Percentiles rank a stretch among this genome's conserved stretches.
These are phyloP conservation scores for Spathaspora sp. DNA, from an alignment of 805 yeast genomes.

Conservation along the genomic window DNA sequence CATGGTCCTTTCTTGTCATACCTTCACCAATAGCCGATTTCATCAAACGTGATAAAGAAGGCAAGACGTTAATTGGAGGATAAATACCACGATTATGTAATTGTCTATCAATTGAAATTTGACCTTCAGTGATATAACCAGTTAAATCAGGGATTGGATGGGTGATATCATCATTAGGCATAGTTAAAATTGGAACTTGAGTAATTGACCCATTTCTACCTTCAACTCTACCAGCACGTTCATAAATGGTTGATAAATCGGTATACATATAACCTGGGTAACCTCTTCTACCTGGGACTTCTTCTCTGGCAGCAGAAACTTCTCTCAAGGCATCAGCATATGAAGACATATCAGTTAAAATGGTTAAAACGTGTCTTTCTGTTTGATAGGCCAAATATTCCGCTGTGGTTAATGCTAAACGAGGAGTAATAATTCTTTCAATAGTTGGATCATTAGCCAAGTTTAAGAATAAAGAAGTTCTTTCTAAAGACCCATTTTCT, in stretches of 20 bases:
- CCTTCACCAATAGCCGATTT: constrained; percentile 99
- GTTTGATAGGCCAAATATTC: constrained; percentile 99
- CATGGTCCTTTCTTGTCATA: constrained; percentile 99
- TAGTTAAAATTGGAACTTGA: constrained; percentile 96
- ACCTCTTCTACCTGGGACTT: constrained; percentile 99
- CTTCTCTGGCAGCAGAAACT: constrained; percentile 99
- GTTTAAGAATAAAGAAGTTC: constrained; percentile 94
- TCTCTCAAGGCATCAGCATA: constrained; percentile 99
- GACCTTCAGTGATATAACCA: constrained; percentile 99
- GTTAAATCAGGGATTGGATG: constrained; percentile 99
- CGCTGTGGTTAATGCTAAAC: constrained; percentile 97
- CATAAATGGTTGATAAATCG: constrained; percentile 97
- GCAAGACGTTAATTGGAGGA: constrained; percentile 98
- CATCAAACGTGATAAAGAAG: constrained; percentile 97
- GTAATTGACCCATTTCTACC: constrained; percentile 99
- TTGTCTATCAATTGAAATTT: constrained; percentile 95
- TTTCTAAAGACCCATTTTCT: constrained; percentile 97
- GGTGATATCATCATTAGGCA: constrained; percentile 99
- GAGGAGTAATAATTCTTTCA: constrained; percentile 98
- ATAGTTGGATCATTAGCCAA: constrained; percentile 99
- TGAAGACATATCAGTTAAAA: constrained; percentile 99
- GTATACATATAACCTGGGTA: constrained; percentile 99
- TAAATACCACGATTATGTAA: constrained; percentile 94
- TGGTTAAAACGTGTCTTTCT: constrained; percentile 97
- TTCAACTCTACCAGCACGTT: constrained; percentile 99